phyloP scores from a whole-genome alignment of 225 moss, liverwort and hornwort species.

The Takakia lepidozioides region DNA sequence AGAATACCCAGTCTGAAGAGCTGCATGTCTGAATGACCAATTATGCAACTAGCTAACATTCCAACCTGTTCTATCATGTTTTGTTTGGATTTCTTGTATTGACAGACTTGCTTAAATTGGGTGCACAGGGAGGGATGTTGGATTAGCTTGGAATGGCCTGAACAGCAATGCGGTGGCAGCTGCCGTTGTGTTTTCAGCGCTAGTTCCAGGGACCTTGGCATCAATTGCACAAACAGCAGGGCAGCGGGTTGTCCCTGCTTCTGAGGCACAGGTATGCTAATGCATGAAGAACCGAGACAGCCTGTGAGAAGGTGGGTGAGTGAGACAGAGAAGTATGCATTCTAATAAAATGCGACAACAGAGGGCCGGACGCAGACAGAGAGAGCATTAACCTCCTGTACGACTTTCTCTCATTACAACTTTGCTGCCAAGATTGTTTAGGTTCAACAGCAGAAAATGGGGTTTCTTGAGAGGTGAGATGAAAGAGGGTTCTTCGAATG shows the following conservation, averaged over 20 bases:
- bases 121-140: conserved; percentile 39
- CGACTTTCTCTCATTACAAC: background rate
- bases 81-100: background rate
- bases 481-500: too few species aligned
- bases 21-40: too few species aligned
- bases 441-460: background rate
- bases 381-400: too few species aligned
- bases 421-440: background rate
- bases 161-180: conserved; percentile 24
- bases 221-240: conserved; percentile 57
- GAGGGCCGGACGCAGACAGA: too few species aligned
- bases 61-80: background rate
- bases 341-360: background rate
- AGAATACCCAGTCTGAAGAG: too few species aligned
- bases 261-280: conserved; percentile 44
- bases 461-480: too few species aligned
- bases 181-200: conserved; percentile 37
- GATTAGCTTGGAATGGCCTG: conserved; percentile 43
- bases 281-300: background rate
- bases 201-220: conserved; percentile 52
- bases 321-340: background rate
- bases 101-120: background rate
- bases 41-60: too few species aligned
- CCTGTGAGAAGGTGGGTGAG: too few species aligned
- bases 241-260: conserved; percentile 35